A percentile compares a stretch with the other conserved stretches of the same genome.
These are phyloP conservation scores for Triticum urartu DNA, from an alignment of 176 grass and related monocot genomes.

Conservation along the genomic window DNA sequence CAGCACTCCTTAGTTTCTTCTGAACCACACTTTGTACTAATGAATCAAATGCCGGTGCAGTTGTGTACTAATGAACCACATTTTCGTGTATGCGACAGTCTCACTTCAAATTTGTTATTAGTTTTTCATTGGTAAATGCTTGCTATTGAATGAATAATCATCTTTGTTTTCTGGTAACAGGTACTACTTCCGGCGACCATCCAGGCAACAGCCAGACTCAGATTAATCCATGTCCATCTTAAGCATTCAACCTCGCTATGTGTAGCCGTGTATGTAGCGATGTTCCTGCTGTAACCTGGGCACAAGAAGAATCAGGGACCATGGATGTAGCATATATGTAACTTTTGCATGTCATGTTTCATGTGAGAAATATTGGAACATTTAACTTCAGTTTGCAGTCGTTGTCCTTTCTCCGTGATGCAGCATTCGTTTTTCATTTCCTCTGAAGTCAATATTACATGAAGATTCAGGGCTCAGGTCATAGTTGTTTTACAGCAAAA, in stretches of 20 bases:
- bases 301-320: not conserved
- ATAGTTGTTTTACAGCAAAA: no score
- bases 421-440: no score
- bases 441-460: no score
- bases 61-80: slow-evolving; percentile 66
- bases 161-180: slow-evolving; percentile 37
- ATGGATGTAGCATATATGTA: not conserved
- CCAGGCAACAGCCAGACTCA: slow-evolving; percentile 14
- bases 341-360: not conserved
- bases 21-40: slow-evolving; percentile 31
- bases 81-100: slow-evolving; percentile 70
- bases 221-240: not conserved
- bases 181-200: slow-evolving; percentile 61
- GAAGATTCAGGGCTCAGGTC: no score
- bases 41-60: slow-evolving; percentile 46
- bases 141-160: not conserved
- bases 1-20: slow-evolving; percentile 9
- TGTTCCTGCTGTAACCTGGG: not conserved
- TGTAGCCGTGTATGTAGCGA: not conserved
- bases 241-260: not conserved
- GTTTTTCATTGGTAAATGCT: slow-evolving; percentile 8
- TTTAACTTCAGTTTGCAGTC: no score
- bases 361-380: no score
- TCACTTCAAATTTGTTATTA: not conserved
- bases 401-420: no score